phyloP scores from a whole-genome alignment of 805 yeast species.

The Candida yuanshanica region DNA sequence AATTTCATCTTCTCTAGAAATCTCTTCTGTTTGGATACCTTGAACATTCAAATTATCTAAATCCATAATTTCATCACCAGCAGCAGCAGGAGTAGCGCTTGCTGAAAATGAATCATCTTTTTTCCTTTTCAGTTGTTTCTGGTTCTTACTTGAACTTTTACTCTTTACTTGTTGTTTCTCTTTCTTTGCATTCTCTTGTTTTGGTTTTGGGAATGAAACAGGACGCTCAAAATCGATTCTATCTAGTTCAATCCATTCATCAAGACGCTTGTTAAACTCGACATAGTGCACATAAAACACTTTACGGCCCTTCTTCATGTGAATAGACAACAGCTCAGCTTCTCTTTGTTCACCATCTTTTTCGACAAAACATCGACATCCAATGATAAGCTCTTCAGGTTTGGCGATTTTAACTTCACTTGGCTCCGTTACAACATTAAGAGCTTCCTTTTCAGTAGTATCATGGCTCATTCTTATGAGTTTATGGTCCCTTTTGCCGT shows the following conservation, averaged over 20 bases:
- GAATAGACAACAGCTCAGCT: slow-evolving; percentile 82
- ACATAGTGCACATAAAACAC: slow-evolving; percentile 91
- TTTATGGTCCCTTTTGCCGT: not conserved
- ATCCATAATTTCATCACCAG: slow-evolving; percentile 65
- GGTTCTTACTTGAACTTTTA: slow-evolving; percentile 21
- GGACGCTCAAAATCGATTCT: slow-evolving; percentile 70
- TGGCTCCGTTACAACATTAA: not conserved
- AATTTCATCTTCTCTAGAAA: slow-evolving; percentile 86
- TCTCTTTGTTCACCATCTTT: slow-evolving; percentile 76
- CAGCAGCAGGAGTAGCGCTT: slow-evolving; percentile 21
- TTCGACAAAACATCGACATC: slow-evolving; percentile 75
- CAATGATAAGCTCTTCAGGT: slow-evolving; percentile 53
- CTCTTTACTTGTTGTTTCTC: slow-evolving; percentile 25
- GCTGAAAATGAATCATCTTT: slow-evolving; percentile 23
- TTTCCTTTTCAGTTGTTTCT: slow-evolving; percentile 30
- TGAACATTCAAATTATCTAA: slow-evolving; percentile 81
- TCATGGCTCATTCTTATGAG: slow-evolving; percentile 1
- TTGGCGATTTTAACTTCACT: slow-evolving; percentile 13
- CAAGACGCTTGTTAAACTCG: slow-evolving; percentile 92
- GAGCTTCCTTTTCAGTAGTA: not conserved
- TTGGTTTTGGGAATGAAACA: slow-evolving; percentile 64
- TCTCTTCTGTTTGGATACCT: slow-evolving; percentile 64
- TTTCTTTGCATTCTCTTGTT: slow-evolving; percentile 34
- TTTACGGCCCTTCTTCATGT: slow-evolving; percentile 66
- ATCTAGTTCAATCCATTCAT: slow-evolving; percentile 82